Evolutionary conservation across 768 basidiomycete species (phyloP), one percentile per base, ranked within the genome.

Genomic region (Leccinum truebloodii): DNA sequence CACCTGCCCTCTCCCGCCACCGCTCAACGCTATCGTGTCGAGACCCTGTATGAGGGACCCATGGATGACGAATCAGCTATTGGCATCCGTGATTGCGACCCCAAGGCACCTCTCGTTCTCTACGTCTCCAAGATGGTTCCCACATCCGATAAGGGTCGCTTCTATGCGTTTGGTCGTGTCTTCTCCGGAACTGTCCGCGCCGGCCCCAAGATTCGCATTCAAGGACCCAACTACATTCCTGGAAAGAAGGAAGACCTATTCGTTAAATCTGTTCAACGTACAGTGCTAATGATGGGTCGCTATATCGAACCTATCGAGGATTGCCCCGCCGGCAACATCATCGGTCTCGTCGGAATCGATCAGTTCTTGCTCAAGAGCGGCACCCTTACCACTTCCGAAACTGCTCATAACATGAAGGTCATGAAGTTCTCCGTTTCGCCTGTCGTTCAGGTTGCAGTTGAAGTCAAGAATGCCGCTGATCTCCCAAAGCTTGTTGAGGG

Each of bases 41-140:
- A 98, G 84, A 98, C 97, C 67, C 89, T 99, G 63, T 98, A 99
- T 78, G 97, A 99, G 75, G 97, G 97, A 75, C 97, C 97, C 70
- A 94, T 98, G 94, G 97, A 99, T 79, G 97, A 99, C 73, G 97
- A 99, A 79, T 97, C 94, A 61, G 97, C 97, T 67, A 94, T 98
- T 67, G 93, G 87, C 80, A 95, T 99, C 82, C 89, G 97, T 56
- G 95, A 98, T 76, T 99, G 97, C 75, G 93, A 98, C 79, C 90
- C 97, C 75, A 89, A 88, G 50, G 97, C 88, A 55, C 97, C 97
- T 65, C 90, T 99, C 63, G 95, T 98, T 73, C 86, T 96, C 65
- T 99, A 99, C 79, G 83, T 99, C 80, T 98, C 97, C 67, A 98
- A 98, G 88, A 98, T 99, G 97, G 97, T 98, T 70, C 97, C 97